Conservation (phyloP, 164 flowering plant species). For the Hamamelis virginiana region DNA sequence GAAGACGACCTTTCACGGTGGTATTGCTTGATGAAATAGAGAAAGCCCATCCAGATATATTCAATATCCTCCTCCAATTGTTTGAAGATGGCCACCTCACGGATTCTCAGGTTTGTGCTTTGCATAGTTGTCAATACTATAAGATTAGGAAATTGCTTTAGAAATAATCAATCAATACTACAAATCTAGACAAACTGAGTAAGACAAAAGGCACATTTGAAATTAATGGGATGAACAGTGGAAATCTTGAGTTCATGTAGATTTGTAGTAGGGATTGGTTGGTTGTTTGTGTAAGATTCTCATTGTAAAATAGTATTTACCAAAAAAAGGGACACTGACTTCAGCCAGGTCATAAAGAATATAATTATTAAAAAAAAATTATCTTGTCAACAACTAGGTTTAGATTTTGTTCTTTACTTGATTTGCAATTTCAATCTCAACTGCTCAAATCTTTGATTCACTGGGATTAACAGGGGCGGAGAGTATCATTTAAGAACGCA, state of each 20-base stretch:
- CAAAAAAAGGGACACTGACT: too few relatives aligned
- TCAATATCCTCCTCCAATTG: constrained; percentile 83
- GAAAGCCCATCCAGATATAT: constrained; percentile 90
- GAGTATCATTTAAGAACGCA: constrained; percentile 79
- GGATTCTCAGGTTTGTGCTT: constrained; percentile 72
- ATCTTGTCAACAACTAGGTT: too few relatives aligned
- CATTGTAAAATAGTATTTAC: too few relatives aligned
- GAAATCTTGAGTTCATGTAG: too few relatives aligned
- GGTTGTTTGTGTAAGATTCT: too few relatives aligned
- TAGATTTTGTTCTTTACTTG: constrained; percentile 3
- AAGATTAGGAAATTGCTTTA: background rate
- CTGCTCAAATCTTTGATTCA: constrained; percentile 4
- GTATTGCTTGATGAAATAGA: constrained; percentile 88
- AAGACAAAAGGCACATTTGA: too few relatives aligned
- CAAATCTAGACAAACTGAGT: too few relatives aligned
- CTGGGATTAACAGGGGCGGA: constrained; percentile 55
- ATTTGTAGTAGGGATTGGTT: too few relatives aligned
- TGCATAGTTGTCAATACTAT: background rate
- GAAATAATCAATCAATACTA: background rate
- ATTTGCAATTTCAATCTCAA: background rate
- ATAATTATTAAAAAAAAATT: too few relatives aligned
- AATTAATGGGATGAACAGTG: too few relatives aligned
- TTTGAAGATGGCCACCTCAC: constrained; percentile 93
- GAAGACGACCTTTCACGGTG: constrained; percentile 78
- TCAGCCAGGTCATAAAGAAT: too few relatives aligned